Base-by-base conservation (phyloP, 192 early-diverging fungal species). In the Mortierella claussenii region DNA sequence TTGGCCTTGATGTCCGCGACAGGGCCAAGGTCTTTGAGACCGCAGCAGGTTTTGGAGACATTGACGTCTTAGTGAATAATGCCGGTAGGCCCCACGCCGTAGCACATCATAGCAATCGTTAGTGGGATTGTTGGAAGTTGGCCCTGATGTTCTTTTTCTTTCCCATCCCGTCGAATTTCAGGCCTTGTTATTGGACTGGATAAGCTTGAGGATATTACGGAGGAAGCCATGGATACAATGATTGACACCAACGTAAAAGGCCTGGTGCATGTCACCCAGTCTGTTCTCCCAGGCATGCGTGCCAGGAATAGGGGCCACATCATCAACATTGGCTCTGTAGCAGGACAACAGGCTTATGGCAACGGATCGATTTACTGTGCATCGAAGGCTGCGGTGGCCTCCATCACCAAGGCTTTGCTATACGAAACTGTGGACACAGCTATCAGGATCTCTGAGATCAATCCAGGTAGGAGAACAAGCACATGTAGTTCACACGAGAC, bases 231-330 rank as follows among this genome's bases (percentile, higher is more conserved):
- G 63, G 87, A 96, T 51, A 80, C 86, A n/a, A 91, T 95, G 83
- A 71, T 97, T 40, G 92, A 93, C 55, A 96, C 94, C 47, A 98
- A 98, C 76, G 87, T 98, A 59, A 96, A 95, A 73, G 95, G 95
- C 0, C 79, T 96, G 2, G 51, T 98, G n/a, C 90, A 88, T 58
- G 86, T 89, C 1, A 92, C 91, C 7, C 89, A 94, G 43, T 92
- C 92, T 3, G 84, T 96, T 3, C 63, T 98, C 11, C 90, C 88
- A 6, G 79, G 85, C 6, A 96, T 98, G 95, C 90, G 88, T 55
- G 58, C 65, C 32, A 69, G 91, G 6, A 73, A 84, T 30, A 36
- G 58, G 1, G 96, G 95, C 3, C 90, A 94, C 56, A 85, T 98
- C 57, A 92, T 98, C 61, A 96, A 95, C 79, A 86, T 98, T 55